phyloP scores from a whole-genome alignment of 2,329 filamentous ascomycete species.

The Alternaria novae-zelandiae region DNA sequence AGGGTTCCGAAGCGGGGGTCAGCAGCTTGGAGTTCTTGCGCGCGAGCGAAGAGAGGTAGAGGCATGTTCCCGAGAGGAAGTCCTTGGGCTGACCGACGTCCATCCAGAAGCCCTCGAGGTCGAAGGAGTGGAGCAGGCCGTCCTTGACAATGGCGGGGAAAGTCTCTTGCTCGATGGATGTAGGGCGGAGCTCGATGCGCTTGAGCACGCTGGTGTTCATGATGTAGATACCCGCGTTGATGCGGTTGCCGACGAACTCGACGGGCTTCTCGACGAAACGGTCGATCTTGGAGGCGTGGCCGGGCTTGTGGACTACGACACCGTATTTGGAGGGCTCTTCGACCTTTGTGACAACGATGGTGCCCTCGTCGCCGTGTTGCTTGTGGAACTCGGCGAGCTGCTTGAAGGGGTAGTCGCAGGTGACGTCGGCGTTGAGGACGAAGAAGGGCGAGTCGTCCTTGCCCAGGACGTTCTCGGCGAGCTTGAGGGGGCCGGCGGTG shows the following conservation, averaged over 20 bases:
- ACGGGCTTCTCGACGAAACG: slow-evolving; percentile 99
- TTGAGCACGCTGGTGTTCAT: slow-evolving; percentile 89
- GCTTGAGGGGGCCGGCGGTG: slow-evolving; percentile 92
- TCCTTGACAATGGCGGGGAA: slow-evolving; percentile 94
- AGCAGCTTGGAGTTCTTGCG: slow-evolving; percentile 90
- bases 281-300: slow-evolving; percentile 89
- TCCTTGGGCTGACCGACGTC: slow-evolving; percentile 98
- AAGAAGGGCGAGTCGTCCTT: slow-evolving; percentile 97
- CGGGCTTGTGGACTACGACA: slow-evolving; percentile 96
- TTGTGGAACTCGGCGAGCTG: slow-evolving; percentile 92
- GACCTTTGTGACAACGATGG: slow-evolving; percentile 97
- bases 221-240: slow-evolving; percentile 98
- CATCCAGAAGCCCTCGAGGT: slow-evolving; percentile 99
- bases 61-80: slow-evolving; percentile 92
- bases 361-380: slow-evolving; percentile 90
- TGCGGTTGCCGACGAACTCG: slow-evolving; percentile 97
- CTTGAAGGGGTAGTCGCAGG: slow-evolving; percentile 96
- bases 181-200: slow-evolving; percentile 94
- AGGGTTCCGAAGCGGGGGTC: slow-evolving; percentile 74
- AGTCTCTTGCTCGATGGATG: slow-evolving; percentile 97
- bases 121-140: slow-evolving; percentile 91
- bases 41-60: slow-evolving; percentile 90
- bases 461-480: slow-evolving; percentile 87
- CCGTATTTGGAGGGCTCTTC: slow-evolving; percentile 99
- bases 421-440: slow-evolving; percentile 97